Conservation (phyloP, 1,139 yeast species). For the Candida freyschussii region DNA sequence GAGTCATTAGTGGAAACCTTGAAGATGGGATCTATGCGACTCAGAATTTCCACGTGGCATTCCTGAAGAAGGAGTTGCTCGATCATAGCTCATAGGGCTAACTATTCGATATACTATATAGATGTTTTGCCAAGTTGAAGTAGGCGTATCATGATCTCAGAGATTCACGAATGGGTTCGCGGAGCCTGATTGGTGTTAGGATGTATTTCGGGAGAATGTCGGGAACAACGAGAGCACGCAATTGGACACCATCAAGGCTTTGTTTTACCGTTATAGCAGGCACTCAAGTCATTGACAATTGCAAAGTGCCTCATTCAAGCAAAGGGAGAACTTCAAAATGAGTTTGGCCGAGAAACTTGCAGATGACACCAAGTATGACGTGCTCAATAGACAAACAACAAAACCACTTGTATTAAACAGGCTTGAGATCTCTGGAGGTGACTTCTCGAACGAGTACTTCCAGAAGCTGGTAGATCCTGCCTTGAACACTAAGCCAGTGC, state of each 20-base stretch:
- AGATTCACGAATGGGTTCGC: too few species aligned
- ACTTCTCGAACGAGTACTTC: constrained; percentile 21
- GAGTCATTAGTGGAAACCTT: constrained; percentile 26
- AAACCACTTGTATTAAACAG: constrained; percentile 18
- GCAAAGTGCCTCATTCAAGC: not conserved
- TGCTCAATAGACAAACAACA: constrained; percentile 18
- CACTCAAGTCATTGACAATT: not conserved
- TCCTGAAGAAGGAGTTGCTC: constrained; percentile 24
- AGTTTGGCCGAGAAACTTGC: constrained; percentile 3
- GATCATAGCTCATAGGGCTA: too few species aligned
- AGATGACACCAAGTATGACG: constrained; percentile 6
- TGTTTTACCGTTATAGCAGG: not conserved
- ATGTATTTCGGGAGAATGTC: too few species aligned
- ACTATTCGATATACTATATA: too few species aligned
- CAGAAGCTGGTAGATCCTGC: constrained; percentile 19
- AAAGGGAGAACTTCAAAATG: too few species aligned
- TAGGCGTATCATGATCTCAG: too few species aligned
- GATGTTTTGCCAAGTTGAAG: too few species aligned
- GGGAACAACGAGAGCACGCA: too few species aligned
- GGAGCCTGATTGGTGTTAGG: too few species aligned
- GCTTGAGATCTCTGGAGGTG: constrained; percentile 22
- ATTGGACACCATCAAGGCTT: too few species aligned
- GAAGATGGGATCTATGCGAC: constrained; percentile 34
- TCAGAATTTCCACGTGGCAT: constrained; percentile 34
- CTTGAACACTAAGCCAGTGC: constrained; percentile 8